These are phyloP conservation scores for Phaeoacremonium minimum DNA, from an alignment of 2,329 filamentous ascomycete species.

Conservation along the genomic window DNA sequence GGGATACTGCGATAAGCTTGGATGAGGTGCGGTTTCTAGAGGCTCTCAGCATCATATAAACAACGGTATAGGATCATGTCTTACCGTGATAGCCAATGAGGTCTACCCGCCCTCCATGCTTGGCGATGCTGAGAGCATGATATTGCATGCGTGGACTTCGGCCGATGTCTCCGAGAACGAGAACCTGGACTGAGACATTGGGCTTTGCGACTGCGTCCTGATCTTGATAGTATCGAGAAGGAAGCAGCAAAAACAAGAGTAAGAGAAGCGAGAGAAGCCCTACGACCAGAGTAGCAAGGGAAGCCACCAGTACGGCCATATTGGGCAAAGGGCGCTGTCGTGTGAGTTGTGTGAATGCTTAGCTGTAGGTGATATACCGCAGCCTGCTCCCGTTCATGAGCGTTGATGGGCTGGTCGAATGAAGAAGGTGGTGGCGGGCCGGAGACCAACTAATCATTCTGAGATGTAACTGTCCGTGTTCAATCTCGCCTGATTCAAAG, in stretches of 20 bases:
- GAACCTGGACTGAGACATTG: conserved; percentile 60
- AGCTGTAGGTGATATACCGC: too few relatives aligned
- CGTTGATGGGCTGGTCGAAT: too few relatives aligned
- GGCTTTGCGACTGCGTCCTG: conserved; percentile 7
- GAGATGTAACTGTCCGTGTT: too few relatives aligned
- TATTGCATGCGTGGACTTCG: conserved; percentile 98
- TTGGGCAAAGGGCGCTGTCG: too few relatives aligned
- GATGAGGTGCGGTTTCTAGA: conserved; percentile 73
- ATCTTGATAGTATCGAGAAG: conserved; percentile 22
- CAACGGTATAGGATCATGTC: conserved; percentile 4
- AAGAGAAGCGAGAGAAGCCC: conserved; percentile 4
- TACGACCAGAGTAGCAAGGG: too few relatives aligned
- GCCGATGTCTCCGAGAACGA: conserved; percentile 93
- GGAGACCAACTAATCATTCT: too few relatives aligned
- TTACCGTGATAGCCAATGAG: conserved; percentile 83
- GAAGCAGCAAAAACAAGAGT: conserved; percentile 19
- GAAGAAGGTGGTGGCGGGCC: too few relatives aligned
- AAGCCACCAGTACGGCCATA: too few relatives aligned
- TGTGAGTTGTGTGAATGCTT: too few relatives aligned
- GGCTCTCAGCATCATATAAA: background rate
- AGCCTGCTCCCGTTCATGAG: too few relatives aligned
- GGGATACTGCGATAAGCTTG: conserved; percentile 66
- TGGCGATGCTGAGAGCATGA: conserved; percentile 87
- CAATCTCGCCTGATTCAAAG: too few relatives aligned
- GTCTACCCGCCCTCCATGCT: conserved; percentile 74